phyloP scores from a whole-genome alignment of 73 alveolate genomes.

The Paraurostyla sp. region DNA sequence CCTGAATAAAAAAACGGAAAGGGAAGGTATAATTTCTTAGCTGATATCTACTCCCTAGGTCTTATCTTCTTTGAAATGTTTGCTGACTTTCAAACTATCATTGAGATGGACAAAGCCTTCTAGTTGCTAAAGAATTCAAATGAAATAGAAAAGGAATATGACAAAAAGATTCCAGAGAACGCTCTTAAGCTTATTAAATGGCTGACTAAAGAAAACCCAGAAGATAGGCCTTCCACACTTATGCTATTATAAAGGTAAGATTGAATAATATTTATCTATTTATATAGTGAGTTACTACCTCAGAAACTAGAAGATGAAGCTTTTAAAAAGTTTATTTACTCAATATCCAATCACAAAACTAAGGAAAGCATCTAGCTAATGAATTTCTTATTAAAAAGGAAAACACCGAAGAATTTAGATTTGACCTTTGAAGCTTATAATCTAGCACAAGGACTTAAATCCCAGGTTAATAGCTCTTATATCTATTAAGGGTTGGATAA shows the following conservation, averaged over 20 bases:
- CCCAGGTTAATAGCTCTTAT: not conserved
- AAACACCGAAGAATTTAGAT: constrained; percentile 39
- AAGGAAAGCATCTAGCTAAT: constrained; percentile 41
- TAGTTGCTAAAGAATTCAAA: not conserved
- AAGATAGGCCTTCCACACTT: constrained; percentile 42
- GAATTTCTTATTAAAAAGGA: constrained; percentile 31
- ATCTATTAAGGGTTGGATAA: not conserved
- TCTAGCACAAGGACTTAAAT: not conserved
- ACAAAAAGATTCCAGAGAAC: constrained; percentile 47
- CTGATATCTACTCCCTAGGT: constrained; percentile 87
- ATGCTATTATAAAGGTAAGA: constrained; percentile 50
- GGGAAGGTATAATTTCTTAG: constrained; percentile 65
- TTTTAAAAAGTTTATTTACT: constrained; percentile 31
- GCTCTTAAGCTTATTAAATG: constrained; percentile 9
- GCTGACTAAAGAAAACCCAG: constrained; percentile 37
- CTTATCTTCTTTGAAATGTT: constrained; percentile 85
- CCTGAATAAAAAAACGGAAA: constrained; percentile 73
- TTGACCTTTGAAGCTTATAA: constrained; percentile 24
- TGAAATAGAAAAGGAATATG: constrained; percentile 53
- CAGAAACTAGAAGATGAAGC: constrained; percentile 47
- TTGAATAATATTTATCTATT: not conserved
- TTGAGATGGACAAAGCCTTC: constrained; percentile 64
- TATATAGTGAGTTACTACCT: constrained; percentile 55
- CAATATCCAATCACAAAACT: constrained; percentile 44
- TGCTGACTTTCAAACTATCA: constrained; percentile 32